Base-by-base conservation (phyloP, 1,284 basidiomycete species). In the Leccinum griseonigrum region DNA sequence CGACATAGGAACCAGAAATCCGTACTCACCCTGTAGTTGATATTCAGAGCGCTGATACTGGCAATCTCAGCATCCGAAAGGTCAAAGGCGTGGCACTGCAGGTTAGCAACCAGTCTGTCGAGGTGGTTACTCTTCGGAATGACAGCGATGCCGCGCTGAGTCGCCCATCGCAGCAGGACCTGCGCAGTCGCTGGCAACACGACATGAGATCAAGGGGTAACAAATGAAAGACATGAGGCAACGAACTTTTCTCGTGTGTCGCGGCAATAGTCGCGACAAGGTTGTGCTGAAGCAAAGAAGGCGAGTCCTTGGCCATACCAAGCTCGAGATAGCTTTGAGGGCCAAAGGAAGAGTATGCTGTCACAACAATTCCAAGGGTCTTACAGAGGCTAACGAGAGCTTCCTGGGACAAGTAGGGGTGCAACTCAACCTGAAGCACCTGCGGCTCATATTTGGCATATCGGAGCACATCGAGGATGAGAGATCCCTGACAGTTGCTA, bases 271-370 rank as follows among this genome's bases (percentile, higher is more conserved):
- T 64, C 46, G 68, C 67, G 60, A 91, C 74, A 3, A 74, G 64
- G 60, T 81, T 73, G 70, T 86, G 84, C 55, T 81, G 69, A 64
- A 92, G 77, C 59, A 93, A 75, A 57, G 81, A 81, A 53, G 76
- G 66, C 10, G 76, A 76, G 48, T 77, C 79, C 69, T 81, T 82
- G 71, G 80, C 79, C 72, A 79, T 81, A 43, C 82, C 81, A 59
- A 92, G 79, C 71, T 91, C 89, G 16, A 87, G 64, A 71, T 86
- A 91, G 64, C 88, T 84, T 67, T 86, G 81, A 4, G 85, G 84
- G 31, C 90, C 88, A 64, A 90, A 87, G n/a, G 88, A 90, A 36
- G 88, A 91, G 77, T 92, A 94, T 0, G 84, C 91, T 54, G 91
- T 93, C 59, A 94, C 73, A 10, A 85, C 86, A 57, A 94, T 86